Percentiles rank a stretch among this genome's conserved stretches.
Conservation (phyloP, 352 stramenopile species). For the Globisporangium spinosum region DNA sequence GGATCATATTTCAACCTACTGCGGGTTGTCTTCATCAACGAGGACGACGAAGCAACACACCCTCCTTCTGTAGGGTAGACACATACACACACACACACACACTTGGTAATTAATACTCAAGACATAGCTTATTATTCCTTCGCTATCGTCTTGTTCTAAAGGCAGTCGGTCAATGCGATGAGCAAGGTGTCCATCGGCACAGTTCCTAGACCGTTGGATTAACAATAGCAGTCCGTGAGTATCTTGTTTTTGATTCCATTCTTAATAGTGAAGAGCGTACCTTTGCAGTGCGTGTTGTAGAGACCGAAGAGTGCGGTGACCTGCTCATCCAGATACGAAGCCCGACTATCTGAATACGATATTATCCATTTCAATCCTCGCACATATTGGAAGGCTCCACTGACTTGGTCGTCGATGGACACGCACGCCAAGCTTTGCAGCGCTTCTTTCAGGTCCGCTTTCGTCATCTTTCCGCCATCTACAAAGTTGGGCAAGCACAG, state of each 20-base stretch:
- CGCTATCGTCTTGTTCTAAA: conserved; percentile 10
- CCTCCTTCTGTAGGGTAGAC: background rate
- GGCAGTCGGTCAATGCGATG: conserved; percentile 17
- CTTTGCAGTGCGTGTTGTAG: conserved; percentile 38
- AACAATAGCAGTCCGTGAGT: background rate
- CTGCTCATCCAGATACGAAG: conserved; percentile 14
- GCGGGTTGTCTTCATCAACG: background rate
- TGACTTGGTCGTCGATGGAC: conserved; percentile 58
- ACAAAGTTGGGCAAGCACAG: background rate
- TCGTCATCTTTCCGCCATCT: conserved; percentile 47
- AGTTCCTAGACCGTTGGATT: conserved; percentile 19
- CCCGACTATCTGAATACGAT: background rate
- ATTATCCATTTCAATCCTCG: background rate
- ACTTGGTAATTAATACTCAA: background rate
- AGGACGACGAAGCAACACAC: background rate
- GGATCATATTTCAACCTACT: conserved; percentile 6
- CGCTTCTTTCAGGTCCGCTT: conserved; percentile 50
- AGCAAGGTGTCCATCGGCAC: conserved; percentile 40
- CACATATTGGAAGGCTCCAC: background rate
- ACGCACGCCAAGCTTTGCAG: conserved; percentile 45
- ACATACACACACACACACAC: background rate
- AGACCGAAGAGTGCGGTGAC: conserved; percentile 44
- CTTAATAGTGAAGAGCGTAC: conserved; percentile 16
- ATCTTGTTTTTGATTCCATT: background rate
- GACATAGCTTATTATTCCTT: conserved; percentile 2